Conservation (phyloP, 768 basidiomycete genomes). For the Trametopsis cervina region DNA sequence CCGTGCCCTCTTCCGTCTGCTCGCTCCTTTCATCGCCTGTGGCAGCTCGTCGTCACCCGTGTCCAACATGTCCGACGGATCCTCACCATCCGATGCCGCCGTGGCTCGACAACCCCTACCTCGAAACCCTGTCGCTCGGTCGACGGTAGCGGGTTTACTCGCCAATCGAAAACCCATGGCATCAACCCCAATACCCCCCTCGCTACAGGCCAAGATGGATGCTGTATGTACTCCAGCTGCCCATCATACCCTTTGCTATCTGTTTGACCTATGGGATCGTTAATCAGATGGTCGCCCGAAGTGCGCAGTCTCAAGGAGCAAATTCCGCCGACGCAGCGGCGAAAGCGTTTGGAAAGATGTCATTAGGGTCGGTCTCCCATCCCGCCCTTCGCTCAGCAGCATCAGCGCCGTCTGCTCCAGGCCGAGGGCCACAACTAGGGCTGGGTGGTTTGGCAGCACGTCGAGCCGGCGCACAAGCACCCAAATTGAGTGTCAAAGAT, state of each 20-base stretch:
- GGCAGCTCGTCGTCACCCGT: background rate
- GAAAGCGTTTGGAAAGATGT: constrained; percentile 32
- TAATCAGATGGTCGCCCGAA: constrained; percentile 37
- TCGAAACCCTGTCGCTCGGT: constrained; percentile 15
- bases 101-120: constrained; percentile 13
- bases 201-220: constrained; percentile 90
- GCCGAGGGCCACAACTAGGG: constrained; percentile 12
- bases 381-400: constrained; percentile 23
- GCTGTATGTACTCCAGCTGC: constrained; percentile 45
- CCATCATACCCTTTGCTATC: background rate
- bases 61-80: constrained; percentile 15
- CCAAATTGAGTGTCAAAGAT: constrained; percentile 38
- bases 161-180: constrained; percentile 32
- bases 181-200: constrained; percentile 76
- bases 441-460: constrained; percentile 22
- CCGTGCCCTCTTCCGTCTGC: constrained; percentile 7
- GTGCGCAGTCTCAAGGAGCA: background rate
- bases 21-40: constrained; percentile 5
- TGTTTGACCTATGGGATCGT: constrained; percentile 3
- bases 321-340: constrained; percentile 32
- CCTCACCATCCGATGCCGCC: constrained; percentile 15
- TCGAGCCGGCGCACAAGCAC: constrained; percentile 13
- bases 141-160: constrained; percentile 35
- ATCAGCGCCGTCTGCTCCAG: constrained; percentile 23
- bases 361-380: constrained; percentile 17